A percentile compares a stretch with the other conserved stretches of the same genome.
Evolutionary conservation across 2,329 filamentous ascomycete genomes (phyloP).

Genomic region (Sporothrix brunneoviolacea): DNA sequence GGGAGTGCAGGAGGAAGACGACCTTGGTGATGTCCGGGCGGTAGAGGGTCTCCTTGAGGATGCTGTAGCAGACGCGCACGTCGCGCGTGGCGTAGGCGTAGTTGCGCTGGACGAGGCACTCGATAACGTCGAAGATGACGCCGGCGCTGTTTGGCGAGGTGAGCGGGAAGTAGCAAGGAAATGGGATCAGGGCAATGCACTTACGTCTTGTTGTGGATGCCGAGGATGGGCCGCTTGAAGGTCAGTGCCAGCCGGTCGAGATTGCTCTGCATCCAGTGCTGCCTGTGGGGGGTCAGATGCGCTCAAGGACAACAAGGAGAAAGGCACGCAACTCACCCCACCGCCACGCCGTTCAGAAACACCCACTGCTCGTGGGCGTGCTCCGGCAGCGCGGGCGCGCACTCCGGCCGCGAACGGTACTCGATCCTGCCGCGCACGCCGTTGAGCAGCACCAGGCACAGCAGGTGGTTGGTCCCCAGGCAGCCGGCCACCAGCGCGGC

Average conservation of each 20-base stretch:
- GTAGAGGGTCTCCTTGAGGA: conserved; percentile 58
- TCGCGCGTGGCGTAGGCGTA: conserved; percentile 66
- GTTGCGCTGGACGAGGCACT: conserved; percentile 71
- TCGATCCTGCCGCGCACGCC: conserved; percentile 40
- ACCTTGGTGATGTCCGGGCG: conserved; percentile 59
- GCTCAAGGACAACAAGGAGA: background rate
- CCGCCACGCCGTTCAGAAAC: conserved; percentile 69
- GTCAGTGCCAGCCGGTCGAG: conserved; percentile 64
- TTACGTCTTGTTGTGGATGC: conserved; percentile 68
- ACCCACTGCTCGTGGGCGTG: conserved; percentile 66
- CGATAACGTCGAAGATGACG: conserved; percentile 67
- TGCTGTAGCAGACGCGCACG: conserved; percentile 53
- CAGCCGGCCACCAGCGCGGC: conserved; percentile 35
- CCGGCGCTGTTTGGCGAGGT: conserved; percentile 36
- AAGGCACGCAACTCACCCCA: conserved; percentile 39
- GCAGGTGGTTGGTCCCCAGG: conserved; percentile 41
- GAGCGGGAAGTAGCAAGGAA: too few relatives aligned
- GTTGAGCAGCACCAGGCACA: conserved; percentile 47
- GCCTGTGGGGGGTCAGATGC: conserved; percentile 27
- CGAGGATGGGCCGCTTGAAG: conserved; percentile 63
- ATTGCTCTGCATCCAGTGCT: conserved; percentile 64
- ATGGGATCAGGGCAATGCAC: too few relatives aligned
- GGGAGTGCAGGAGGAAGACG: conserved; percentile 68
- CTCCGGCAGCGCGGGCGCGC: conserved; percentile 41
- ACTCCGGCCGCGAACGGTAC: conserved; percentile 47